phyloP scores from a whole-genome alignment of 192 early-diverging fungal species.

The Lobosporangium transversale region DNA sequence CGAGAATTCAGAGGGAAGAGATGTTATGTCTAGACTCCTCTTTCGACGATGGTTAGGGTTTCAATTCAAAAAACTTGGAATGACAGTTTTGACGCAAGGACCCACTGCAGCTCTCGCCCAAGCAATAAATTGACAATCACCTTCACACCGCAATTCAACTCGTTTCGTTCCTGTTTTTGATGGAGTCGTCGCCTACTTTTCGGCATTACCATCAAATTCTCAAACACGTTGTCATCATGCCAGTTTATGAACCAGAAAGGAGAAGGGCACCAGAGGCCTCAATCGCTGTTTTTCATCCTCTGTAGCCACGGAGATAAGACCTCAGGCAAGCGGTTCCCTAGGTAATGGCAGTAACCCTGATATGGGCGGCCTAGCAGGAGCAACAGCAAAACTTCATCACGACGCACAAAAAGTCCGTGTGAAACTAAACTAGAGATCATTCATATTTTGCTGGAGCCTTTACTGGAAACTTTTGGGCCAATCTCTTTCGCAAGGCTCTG shows the following conservation, averaged over 20 bases:
- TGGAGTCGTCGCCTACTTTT: conserved; percentile 42
- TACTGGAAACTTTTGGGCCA: conserved; percentile 24
- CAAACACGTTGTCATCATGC: conserved; percentile 35
- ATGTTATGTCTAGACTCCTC: neutral
- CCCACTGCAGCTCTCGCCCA: conserved; percentile 1
- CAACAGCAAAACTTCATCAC: conserved; percentile 11
- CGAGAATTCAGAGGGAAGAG: neutral
- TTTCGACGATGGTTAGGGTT: conserved; percentile 22
- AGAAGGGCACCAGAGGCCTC: neutral
- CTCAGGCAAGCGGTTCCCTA: too few species aligned
- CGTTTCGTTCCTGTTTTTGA: conserved; percentile 41
- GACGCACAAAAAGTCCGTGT: neutral
- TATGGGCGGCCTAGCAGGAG: neutral
- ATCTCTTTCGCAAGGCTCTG: conserved; percentile 41
- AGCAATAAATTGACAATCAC: neutral
- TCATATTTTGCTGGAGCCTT: conserved; percentile 11
- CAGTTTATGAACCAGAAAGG: conserved; percentile 24
- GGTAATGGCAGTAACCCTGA: too few species aligned
- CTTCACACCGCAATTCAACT: conserved; percentile 5
- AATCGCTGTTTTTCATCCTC: neutral
- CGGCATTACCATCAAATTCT: conserved; percentile 46
- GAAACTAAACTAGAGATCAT: conserved; percentile 28
- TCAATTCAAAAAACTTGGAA: conserved; percentile 21
- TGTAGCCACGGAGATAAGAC: too few species aligned
- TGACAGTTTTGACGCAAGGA: too few species aligned